Evolutionary conservation across 805 yeast genomes (phyloP).

Genomic region (Candida boidinii): DNA sequence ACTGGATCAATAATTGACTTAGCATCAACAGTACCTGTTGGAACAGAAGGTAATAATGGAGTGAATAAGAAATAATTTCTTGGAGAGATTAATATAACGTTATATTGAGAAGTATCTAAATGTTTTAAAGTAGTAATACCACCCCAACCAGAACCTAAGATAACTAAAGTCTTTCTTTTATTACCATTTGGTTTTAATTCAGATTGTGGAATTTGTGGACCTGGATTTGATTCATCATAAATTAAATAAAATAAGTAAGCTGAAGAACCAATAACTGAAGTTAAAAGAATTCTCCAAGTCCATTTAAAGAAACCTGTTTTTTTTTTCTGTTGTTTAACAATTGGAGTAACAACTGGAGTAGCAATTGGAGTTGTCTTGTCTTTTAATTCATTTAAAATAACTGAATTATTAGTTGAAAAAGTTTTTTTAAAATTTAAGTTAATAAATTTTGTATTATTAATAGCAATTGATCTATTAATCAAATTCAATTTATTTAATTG

Average conservation of each 20-base stretch:
- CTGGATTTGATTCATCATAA: conserved; percentile 54
- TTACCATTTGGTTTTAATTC: conserved; percentile 38
- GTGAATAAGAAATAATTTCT: conserved; percentile 93
- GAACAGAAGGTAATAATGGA: conserved; percentile 89
- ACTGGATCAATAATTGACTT: conserved; percentile 93
- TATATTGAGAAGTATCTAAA: conserved; percentile 77
- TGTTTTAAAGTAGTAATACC: conserved; percentile 74
- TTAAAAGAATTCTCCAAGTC: conserved; percentile 41
- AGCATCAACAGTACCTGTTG: conserved; percentile 83
- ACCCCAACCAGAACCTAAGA: conserved; percentile 91
- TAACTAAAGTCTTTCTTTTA: conserved; percentile 62
- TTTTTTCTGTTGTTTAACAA: not conserved
- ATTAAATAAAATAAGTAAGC: conserved; percentile 56
- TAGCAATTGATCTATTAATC: too few relatives aligned
- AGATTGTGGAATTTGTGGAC: conserved; percentile 49
- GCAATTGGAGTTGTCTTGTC: conserved; percentile 6
- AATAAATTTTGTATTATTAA: too few relatives aligned
- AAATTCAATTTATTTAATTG: too few relatives aligned
- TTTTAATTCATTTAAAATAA: too few relatives aligned
- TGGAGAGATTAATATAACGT: conserved; percentile 85
- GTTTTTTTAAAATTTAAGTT: too few relatives aligned
- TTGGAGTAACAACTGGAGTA: conserved; percentile 3
- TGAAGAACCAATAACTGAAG: conserved; percentile 39
- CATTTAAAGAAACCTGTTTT: conserved; percentile 24
- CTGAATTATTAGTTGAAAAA: too few relatives aligned